Evolutionary conservation across 2,329 filamentous ascomycete genomes (phyloP).

Genomic region (Capronia americana): DNA sequence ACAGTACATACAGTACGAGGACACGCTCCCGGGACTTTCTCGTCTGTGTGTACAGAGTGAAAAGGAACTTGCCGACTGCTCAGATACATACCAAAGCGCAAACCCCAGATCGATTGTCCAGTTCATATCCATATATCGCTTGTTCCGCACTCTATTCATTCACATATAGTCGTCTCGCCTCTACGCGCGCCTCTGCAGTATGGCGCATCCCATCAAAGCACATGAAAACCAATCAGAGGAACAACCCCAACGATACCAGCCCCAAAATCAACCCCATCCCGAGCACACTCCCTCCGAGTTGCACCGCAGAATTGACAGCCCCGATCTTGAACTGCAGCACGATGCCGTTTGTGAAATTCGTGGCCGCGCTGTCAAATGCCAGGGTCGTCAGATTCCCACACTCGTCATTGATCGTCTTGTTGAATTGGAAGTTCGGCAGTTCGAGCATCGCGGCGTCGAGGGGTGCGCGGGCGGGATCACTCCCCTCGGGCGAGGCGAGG

Average conservation of each 20-base stretch:
- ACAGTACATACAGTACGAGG: too few species aligned
- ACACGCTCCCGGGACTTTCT: too few species aligned
- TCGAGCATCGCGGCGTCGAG: constrained; percentile 27
- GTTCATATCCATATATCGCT: too few species aligned
- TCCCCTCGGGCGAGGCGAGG: constrained; percentile 30
- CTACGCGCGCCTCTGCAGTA: not conserved
- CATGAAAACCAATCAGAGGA: not conserved
- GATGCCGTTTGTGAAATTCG: constrained; percentile 30
- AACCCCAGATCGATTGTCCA: too few species aligned
- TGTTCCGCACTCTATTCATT: too few species aligned
- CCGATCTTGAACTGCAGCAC: constrained; percentile 28
- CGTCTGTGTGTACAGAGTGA: too few species aligned
- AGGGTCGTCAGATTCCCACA: constrained; percentile 32
- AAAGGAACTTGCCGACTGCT: too few species aligned
- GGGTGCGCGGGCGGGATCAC: constrained; percentile 28
- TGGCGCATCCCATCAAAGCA: not conserved
- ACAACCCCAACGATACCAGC: not conserved
- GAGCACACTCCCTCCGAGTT: constrained; percentile 15
- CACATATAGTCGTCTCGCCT: too few species aligned
- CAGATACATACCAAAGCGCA: too few species aligned
- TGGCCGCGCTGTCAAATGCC: constrained; percentile 24
- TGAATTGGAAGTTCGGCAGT: constrained; percentile 22
- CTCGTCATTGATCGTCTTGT: constrained; percentile 26
- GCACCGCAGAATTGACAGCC: constrained; percentile 22
- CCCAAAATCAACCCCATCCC: constrained; percentile 20